Conservation (phyloP, 2,329 filamentous ascomycete genomes). For the Epichloe uncinata region DNA sequence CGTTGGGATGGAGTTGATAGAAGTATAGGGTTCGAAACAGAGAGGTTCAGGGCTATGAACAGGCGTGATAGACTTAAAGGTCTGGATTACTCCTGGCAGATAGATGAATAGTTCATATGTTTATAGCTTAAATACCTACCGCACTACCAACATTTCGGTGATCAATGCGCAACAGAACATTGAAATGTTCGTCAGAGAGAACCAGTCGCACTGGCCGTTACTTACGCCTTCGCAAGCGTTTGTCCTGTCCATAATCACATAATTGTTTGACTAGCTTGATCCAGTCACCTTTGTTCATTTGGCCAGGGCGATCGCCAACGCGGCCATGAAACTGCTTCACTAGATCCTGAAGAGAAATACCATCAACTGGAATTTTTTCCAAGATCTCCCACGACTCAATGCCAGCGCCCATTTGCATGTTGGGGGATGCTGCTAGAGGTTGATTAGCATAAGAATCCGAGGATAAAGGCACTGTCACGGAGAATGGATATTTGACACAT, state of each 20-base stretch:
- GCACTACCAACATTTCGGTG: background rate
- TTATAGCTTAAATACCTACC: background rate
- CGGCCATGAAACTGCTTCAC: slow-evolving; percentile 41
- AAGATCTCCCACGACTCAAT: slow-evolving; percentile 41
- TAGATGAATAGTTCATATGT: slow-evolving; percentile 56
- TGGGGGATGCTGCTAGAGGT: slow-evolving; percentile 20
- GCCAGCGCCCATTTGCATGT: slow-evolving; percentile 18
- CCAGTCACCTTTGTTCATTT: slow-evolving; percentile 42
- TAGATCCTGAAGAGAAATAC: slow-evolving; percentile 40
- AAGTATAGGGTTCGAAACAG: slow-evolving; percentile 82
- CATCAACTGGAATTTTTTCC: slow-evolving; percentile 38
- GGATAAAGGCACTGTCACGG: background rate
- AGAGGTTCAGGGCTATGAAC: slow-evolving; percentile 85
- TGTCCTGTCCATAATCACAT: slow-evolving; percentile 40
- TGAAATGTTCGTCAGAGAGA: background rate
- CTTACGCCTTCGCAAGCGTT: slow-evolving; percentile 32
- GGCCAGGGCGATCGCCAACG: slow-evolving; percentile 36
- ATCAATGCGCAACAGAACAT: background rate
- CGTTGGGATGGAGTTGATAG: slow-evolving; percentile 96
- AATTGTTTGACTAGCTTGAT: slow-evolving; percentile 45
- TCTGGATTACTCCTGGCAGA: slow-evolving; percentile 88
- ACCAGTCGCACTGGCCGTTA: slow-evolving; percentile 7
- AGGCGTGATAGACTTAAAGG: slow-evolving; percentile 61
- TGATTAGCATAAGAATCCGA: background rate
- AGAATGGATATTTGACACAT: background rate